Evolutionary conservation across 108 stramenopile species (phyloP).

Genomic region (Seminavis robusta): DNA sequence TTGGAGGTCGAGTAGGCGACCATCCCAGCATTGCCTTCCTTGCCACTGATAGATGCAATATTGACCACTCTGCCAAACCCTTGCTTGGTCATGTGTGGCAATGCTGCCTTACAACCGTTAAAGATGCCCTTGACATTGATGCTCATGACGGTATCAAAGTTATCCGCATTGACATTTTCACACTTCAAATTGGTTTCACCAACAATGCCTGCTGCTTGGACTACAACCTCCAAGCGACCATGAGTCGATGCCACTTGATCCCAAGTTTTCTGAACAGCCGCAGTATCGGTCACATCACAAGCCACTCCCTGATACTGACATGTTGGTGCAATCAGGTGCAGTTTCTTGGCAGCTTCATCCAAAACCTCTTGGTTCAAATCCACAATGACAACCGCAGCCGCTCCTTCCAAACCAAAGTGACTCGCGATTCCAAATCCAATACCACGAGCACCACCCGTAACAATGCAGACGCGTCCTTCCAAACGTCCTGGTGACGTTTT

Average conservation of each 20-base stretch:
- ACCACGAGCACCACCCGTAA: conserved; percentile 56
- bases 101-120: conserved; percentile 47
- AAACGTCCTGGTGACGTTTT: background rate
- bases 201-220: conserved; percentile 56
- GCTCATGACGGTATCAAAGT: conserved; percentile 52
- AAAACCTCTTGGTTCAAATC: conserved; percentile 33
- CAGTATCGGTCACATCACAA: conserved; percentile 44
- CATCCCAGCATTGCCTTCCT: conserved; percentile 71
- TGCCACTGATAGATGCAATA: conserved; percentile 65
- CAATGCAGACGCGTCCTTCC: conserved; percentile 23
- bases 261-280: conserved; percentile 31
- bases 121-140: conserved; percentile 59
- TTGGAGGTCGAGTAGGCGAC: conserved; percentile 62
- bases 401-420: conserved; percentile 47
- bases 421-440: conserved; percentile 58
- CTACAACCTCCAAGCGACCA: conserved; percentile 39
- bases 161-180: conserved; percentile 36
- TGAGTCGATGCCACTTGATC: conserved; percentile 26
- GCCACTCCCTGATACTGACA: conserved; percentile 24
- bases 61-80: conserved; percentile 64
- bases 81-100: conserved; percentile 58
- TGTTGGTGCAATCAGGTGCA: conserved; percentile 3
- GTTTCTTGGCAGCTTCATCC: conserved; percentile 18
- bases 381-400: conserved; percentile 29
- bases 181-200: conserved; percentile 46